Base-by-base conservation (phyloP, 192 early-diverging fungal genomes). In the Geranomyces variabilis region DNA sequence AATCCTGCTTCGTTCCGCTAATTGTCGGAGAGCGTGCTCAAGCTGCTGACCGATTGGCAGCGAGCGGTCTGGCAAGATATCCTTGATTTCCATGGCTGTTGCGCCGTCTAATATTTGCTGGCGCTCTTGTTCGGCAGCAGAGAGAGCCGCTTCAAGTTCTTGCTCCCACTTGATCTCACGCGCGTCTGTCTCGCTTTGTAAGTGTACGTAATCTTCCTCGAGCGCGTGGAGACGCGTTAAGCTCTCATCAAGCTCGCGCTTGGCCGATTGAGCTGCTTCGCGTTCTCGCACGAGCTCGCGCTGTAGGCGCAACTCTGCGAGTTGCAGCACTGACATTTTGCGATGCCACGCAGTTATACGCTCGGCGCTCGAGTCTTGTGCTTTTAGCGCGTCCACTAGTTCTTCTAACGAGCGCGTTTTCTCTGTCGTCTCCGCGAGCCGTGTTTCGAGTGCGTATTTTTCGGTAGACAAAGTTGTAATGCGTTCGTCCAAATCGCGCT, bases 1-100 rank as follows among this genome's bases (percentile, higher is more conserved):
- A 8, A 81, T 46, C 21, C 73, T 34, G 19, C 70, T 71, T 21
- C 80, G 67, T 45, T 84, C 79, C n/a, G 80, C 72, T 17, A 85
- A 67, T 69, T 80, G 46, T 30, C 80, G 51, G 1, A 83, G 63
- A 19, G 81, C 66, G 1, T 66, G 43, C 53, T 87, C 86, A 13
- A 87, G 73, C 62, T 85, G 83, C 69, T 87, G 69, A 14, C 78
- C 77, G 55, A 86, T 63, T 5, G 86, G 85, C 13, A 87, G 74
- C 1, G 61, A 57, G 17, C 73, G 64, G 66, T 87, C 80, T 0
- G 82, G 82, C 14, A 85, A 53, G 34, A 49, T 44, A n/a, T 66
- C 28, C 49, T 64, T 78, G 26, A 86, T 63, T 8, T 85, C 84
- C 14, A 44, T 64, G 10, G 74, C 46, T 0, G 76, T 73, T 5